Conservation (phyloP, 176 grass and related monocot genomes). For the Eragrostis nindensis region DNA sequence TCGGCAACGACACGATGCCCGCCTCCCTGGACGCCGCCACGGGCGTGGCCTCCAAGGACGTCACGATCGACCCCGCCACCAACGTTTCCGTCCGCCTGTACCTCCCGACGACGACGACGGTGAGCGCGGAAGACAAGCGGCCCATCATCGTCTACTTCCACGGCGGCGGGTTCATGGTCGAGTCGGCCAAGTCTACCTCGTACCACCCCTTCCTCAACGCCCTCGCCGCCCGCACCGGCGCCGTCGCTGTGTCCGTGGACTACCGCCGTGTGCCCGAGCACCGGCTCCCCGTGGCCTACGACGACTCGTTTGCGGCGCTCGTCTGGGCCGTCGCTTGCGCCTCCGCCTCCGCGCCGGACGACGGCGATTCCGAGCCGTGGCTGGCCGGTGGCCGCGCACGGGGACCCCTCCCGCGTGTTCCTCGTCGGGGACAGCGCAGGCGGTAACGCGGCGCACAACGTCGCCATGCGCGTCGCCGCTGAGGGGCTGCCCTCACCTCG, state of each 20-base stretch:
- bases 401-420: conserved; percentile 52
- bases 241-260: conserved; percentile 60
- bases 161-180: conserved; percentile 67
- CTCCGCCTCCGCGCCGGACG: neutral
- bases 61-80: conserved; percentile 50
- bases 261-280: conserved; percentile 70
- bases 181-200: conserved; percentile 40
- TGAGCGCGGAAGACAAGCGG: conserved; percentile 15
- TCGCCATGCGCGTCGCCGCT: conserved; percentile 42
- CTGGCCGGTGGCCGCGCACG: conserved; percentile 54
- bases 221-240: conserved; percentile 38
- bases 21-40: conserved; percentile 42
- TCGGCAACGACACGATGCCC: conserved; percentile 27
- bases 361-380: conserved; percentile 39
- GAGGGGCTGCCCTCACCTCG: conserved; percentile 3
- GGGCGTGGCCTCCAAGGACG: conserved; percentile 62
- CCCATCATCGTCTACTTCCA: conserved; percentile 72
- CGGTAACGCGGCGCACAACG: conserved; percentile 66
- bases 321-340: conserved; percentile 31
- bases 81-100: conserved; percentile 56
- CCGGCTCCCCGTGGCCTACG: conserved; percentile 62
- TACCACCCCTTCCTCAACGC: conserved; percentile 65
- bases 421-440: conserved; percentile 65
- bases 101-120: conserved; percentile 4
- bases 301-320: conserved; percentile 58